Evolutionary conservation across 192 early-diverging fungal species (phyloP), one percentile per base, ranked within the genome.

Genomic region (Podila minutissima): DNA sequence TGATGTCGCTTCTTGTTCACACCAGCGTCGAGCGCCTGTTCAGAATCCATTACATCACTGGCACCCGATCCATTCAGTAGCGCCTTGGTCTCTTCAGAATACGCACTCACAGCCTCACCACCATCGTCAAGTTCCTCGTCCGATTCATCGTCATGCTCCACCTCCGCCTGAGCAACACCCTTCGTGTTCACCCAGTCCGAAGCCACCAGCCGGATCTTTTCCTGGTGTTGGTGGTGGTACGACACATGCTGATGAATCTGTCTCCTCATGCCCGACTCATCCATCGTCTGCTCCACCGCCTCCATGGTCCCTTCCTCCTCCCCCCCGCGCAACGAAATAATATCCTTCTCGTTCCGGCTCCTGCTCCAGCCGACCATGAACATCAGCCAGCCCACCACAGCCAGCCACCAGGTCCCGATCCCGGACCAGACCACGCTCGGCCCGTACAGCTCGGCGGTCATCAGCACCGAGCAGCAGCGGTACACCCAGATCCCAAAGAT

Each of bases 401-500:
- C 53, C 3, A 81, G 55, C 77, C 77, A 81, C 70, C 71, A 81
- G 0, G 77, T 81, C 2, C 71, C 71, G 26, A 81, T 72, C n/a
- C 77, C 77, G 35, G 77, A 73, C 77, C 77, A 81, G 17, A 81
- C 19, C 9, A 81, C 77, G 51, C 77, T 73, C 1, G 77, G 71
- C 22, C 77, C 77, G 50, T 81, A 81, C 19, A 81, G 38, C 49
- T 81, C 77, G 24, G 77, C 77, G 3, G 77, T 81, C 71, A 81
- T 73, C n/a, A 81, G 50, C 17, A 81, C 77, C 5, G 77, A 64
- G 28, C 70, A 81, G 67, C 77, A 81, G 17, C 77, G 59, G 67
- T 69, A 81, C 5, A 81, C 67, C 77, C 77, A 81, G 71, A 81
- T 81, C 0, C 77, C 77, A n/a, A 81, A 81, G 28, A 81, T 69